phyloP scores from a whole-genome alignment of 75 land plant genomes.

The Larix kaempferi region DNA sequence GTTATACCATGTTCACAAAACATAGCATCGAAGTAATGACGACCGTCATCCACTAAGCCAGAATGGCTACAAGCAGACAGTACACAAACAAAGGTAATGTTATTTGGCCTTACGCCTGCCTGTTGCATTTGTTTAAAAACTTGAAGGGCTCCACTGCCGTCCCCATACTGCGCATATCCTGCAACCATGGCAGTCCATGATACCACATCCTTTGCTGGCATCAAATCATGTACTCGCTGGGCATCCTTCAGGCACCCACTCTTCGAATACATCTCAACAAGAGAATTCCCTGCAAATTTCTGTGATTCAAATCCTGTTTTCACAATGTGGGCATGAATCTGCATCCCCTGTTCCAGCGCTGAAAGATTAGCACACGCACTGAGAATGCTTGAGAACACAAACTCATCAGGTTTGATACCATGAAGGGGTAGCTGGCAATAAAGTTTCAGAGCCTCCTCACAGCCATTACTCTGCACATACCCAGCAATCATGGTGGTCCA shows the following conservation, averaged over 20 bases:
- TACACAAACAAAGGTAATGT: slow-evolving; percentile 58
- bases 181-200: slow-evolving; percentile 71
- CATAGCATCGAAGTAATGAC: slow-evolving; percentile 52
- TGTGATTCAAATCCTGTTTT: slow-evolving; percentile 45
- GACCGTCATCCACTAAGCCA: slow-evolving; percentile 63
- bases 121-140: slow-evolving; percentile 47
- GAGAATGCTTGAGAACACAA: slow-evolving; percentile 59
- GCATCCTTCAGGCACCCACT: slow-evolving; percentile 61
- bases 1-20: slow-evolving; percentile 27
- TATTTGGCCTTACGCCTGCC: slow-evolving; percentile 39
- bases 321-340: slow-evolving; percentile 47
- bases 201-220: slow-evolving; percentile 45
- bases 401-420: slow-evolving; percentile 53
- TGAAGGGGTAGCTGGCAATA: slow-evolving; percentile 35
- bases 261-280: slow-evolving; percentile 67
- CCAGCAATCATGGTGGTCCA: slow-evolving; percentile 85
- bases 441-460: slow-evolving; percentile 47
- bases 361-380: slow-evolving; percentile 50
- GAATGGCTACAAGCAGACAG: slow-evolving; percentile 73
- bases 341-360: slow-evolving; percentile 45
- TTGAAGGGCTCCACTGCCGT: slow-evolving; percentile 30
- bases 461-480: slow-evolving; percentile 35
- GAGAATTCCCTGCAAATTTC: slow-evolving; percentile 52
- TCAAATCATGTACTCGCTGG: slow-evolving; percentile 33
- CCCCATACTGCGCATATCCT: slow-evolving; percentile 59